Evolutionary conservation across 345 rosid genomes (phyloP).

Genomic region (Eucalyptus curtisii): DNA sequence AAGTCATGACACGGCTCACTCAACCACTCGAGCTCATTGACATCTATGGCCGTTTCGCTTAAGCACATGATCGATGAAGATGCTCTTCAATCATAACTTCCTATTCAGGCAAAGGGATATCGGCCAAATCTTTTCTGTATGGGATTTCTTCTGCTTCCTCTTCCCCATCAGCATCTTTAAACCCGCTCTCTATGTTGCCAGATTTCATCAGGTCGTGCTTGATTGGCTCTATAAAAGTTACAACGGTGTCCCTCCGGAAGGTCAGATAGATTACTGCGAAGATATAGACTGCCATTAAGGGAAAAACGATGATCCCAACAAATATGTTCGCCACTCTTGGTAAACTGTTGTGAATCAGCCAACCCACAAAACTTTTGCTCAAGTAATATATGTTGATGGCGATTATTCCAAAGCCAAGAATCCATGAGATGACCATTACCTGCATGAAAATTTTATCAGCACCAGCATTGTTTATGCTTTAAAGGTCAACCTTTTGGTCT

Average conservation of each 20-base stretch:
- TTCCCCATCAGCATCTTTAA: not conserved
- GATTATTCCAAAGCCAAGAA: conserved; percentile 34
- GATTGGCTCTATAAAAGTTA: conserved; percentile 19
- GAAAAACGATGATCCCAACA: conserved; percentile 39
- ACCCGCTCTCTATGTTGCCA: conserved; percentile 1
- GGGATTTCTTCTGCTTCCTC: not conserved
- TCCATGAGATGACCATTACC: conserved; percentile 50
- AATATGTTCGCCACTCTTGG: conserved; percentile 26
- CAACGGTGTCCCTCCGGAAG: conserved; percentile 27
- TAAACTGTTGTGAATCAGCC: conserved; percentile 33
- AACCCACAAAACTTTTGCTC: conserved; percentile 30
- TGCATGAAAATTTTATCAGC: not conserved
- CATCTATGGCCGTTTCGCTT: not conserved
- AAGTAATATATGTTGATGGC: conserved; percentile 58
- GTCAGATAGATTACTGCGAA: conserved; percentile 30
- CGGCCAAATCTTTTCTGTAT: conserved; percentile 39
- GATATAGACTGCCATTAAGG: conserved; percentile 39
- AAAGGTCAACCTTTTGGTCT: not conserved
- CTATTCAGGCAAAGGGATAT: conserved; percentile 23
- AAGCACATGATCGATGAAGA: not conserved
- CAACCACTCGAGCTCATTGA: not conserved
- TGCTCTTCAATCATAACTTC: not conserved
- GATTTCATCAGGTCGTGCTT: conserved; percentile 3
- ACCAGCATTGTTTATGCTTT: not conserved
- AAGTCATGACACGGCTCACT: not conserved